Base-by-base conservation (phyloP, 805 yeast species). In the Wickerhamomyces hampshirensis region DNA sequence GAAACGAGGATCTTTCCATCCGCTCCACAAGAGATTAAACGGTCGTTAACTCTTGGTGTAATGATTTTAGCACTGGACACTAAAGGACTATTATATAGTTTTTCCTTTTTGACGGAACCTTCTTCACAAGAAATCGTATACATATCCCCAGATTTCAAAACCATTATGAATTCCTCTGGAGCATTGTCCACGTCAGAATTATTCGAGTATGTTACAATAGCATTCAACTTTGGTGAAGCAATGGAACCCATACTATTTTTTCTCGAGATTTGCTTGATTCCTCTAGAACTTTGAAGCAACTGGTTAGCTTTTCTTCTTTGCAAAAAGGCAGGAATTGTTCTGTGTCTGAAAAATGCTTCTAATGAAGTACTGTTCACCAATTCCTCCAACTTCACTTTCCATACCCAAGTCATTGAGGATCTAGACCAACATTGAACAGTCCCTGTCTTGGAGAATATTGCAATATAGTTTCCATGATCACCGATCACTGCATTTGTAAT, bases 21-120 rank as follows among this genome's bases (percentile, higher is more conserved):
- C 10, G 59, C 60, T 4, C 73, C 60, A 31, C 71, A 66, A 39
- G 78, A 73, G 1, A 85, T 76, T 21, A 85, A 60, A 42, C 89
- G 65, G 53, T 84, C 93, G 49, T 76, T 80, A 18, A 84, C 80
- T 53, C 93, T 68, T 5, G 94, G 86, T 0, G 94, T 80, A 3
- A 70, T 54, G 9, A 86, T 55, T 41, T 73, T 72, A 34, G 70
- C 71, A 37, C 80, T 79, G 3, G 76, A 64, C 1, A 66, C 62
- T n/a, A 82, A 50, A 15, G 62, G 53, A 1, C 54, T 42, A 12
- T 47, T 35, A 2, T 65, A 55, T 9, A 69, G 28, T n/a, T 45
- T 38, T 6, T 63, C 55, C 28, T 55, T 59, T n/a, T 49, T 60
- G 7, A 68, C 34, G 0, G 60, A 43, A 3, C 83, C 82, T 44